Evolutionary conservation across 2,329 filamentous ascomycete species (phyloP).

Genomic region (Stagonosporopsis vannaccii): DNA sequence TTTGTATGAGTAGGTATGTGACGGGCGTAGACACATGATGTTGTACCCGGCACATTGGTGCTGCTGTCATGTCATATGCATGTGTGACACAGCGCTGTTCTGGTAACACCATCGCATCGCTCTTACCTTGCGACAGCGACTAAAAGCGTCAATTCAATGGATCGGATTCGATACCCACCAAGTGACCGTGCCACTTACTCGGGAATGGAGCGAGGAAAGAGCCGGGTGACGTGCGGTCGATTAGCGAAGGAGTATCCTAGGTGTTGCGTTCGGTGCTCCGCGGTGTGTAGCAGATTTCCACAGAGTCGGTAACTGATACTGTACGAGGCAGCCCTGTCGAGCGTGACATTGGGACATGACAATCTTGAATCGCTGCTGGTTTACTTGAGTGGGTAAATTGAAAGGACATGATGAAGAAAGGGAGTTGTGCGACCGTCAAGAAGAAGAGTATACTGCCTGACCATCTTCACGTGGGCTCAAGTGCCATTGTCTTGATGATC

Average conservation of each 20-base stretch:
- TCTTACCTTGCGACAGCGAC: no score
- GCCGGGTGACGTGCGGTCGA: neutral
- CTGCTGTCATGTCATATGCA: neutral
- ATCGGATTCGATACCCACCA: no score
- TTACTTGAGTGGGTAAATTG: neutral
- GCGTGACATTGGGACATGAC: constrained; percentile 3
- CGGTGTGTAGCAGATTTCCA: neutral
- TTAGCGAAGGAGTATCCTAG: neutral
- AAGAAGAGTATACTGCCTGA: neutral
- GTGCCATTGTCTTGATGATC: no score
- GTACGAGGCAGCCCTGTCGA: constrained; percentile 1
- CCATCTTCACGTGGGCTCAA: neutral
- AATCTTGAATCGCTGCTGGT: neutral
- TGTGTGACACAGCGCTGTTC: neutral
- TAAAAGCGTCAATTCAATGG: no score
- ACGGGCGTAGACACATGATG: constrained; percentile 1
- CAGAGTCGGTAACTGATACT: neutral
- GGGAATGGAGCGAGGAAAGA: no score
- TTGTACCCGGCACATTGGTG: neutral
- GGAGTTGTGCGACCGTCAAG: neutral
- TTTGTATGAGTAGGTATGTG: constrained; percentile 1
- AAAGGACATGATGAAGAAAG: neutral
- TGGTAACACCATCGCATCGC: neutral
- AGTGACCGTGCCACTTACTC: neutral
- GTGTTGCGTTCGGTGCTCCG: neutral